A percentile compares a stretch with the other conserved stretches of the same genome.
Evolutionary conservation across 2,329 filamentous ascomycete species (phyloP).

Genomic region (Zymoseptoria passerinii): DNA sequence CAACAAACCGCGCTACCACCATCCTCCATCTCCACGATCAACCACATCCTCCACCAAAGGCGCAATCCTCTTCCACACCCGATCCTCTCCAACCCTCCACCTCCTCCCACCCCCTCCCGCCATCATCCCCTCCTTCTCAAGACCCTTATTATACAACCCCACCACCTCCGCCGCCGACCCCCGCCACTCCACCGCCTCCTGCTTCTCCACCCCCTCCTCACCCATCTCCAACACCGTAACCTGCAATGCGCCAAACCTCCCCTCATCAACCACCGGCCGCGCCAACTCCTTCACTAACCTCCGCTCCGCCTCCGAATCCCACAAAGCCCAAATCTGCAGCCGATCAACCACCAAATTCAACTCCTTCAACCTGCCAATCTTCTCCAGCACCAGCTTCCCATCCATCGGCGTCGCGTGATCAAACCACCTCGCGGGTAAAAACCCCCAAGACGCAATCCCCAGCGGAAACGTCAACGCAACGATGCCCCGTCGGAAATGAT

Average conservation of each 20-base stretch:
- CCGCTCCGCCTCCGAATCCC: not conserved
- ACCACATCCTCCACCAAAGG: not conserved
- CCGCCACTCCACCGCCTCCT: not conserved
- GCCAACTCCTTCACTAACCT: not conserved
- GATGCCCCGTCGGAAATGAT: not conserved
- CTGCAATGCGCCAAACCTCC: not conserved
- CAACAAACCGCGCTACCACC: not conserved
- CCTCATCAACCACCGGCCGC: not conserved
- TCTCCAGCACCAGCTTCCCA: not conserved
- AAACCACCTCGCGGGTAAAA: not conserved
- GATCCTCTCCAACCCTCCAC: not conserved
- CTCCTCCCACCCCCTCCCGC: not conserved
- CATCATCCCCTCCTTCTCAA: too few relatives aligned
- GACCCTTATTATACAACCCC: not conserved
- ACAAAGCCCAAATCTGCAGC: not conserved
- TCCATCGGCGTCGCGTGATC: not conserved
- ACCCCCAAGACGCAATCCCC: not conserved
- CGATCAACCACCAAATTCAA: not conserved
- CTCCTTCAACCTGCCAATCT: not conserved
- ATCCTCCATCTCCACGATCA: not conserved
- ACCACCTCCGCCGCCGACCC: not conserved
- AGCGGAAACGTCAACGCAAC: not conserved
- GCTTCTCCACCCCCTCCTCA: not conserved
- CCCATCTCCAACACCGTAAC: not conserved
- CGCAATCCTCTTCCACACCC: not conserved